These are phyloP conservation scores for Pleurotus ostreatus DNA, from an alignment of 768 basidiomycete genomes.

Conservation along the genomic window DNA sequence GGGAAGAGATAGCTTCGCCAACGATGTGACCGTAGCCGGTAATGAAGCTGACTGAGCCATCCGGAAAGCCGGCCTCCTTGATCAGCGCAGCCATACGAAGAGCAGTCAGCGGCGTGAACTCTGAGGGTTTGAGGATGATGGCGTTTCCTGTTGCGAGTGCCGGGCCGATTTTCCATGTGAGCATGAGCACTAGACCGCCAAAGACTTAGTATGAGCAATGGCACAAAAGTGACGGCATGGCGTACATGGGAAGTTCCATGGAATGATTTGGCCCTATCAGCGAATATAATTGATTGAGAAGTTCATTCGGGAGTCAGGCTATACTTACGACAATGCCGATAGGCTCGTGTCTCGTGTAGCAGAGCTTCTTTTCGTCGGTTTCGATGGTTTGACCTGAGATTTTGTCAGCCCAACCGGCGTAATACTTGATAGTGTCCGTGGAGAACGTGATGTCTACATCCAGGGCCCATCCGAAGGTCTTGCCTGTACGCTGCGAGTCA, in stretches of 20 bases:
- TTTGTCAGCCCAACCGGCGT: conserved; percentile 59
- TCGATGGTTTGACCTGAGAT: conserved; percentile 32
- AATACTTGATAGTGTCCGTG: conserved; percentile 42
- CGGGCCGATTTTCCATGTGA: conserved; percentile 25
- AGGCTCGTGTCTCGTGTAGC: conserved; percentile 62
- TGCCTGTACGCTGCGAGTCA: conserved; percentile 30
- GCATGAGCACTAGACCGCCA: conserved; percentile 14
- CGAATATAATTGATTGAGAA: conserved; percentile 36
- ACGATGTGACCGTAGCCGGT: conserved; percentile 53
- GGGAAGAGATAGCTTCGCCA: conserved; percentile 58
- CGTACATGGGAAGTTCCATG: conserved; percentile 51
- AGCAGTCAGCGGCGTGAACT: conserved; percentile 59
- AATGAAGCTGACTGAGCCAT: conserved; percentile 60
- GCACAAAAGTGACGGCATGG: background rate
- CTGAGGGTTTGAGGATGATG: conserved; percentile 65
- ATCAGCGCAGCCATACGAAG: conserved; percentile 40
- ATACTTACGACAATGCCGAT: conserved; percentile 39
- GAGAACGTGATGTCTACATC: conserved; percentile 40
- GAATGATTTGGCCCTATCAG: conserved; percentile 47
- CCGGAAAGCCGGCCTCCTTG: conserved; percentile 57
- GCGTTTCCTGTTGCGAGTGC: conserved; percentile 47
- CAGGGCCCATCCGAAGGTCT: conserved; percentile 47
- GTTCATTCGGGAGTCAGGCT: conserved; percentile 19
- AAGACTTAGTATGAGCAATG: background rate
- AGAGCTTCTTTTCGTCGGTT: conserved; percentile 44